Conservation (phyloP, 805 yeast genomes). For the Citeromyces nyonsensis region DNA sequence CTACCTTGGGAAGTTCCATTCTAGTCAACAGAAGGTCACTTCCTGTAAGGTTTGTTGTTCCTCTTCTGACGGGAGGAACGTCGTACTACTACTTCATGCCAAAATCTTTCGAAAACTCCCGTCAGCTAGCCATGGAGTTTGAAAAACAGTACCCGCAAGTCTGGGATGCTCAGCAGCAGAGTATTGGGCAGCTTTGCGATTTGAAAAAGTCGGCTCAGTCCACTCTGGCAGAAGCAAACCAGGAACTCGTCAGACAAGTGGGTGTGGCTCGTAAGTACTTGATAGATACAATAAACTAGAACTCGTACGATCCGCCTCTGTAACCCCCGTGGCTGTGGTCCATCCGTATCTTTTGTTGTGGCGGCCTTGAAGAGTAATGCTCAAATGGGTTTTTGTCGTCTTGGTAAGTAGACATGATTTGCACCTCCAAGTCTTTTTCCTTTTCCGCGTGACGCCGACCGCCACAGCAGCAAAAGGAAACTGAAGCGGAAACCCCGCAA, state of each 20-base stretch:
- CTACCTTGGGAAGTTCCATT: conserved; percentile 41
- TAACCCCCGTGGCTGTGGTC: background rate
- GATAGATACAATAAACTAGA: too few species aligned
- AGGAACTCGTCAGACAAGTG: too few species aligned
- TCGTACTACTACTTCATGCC: conserved; percentile 35
- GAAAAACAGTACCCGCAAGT: conserved; percentile 22
- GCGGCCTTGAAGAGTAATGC: background rate
- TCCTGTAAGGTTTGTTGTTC: conserved; percentile 34
- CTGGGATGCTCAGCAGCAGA: conserved; percentile 8
- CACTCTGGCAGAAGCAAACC: background rate
- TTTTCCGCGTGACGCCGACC: too few species aligned
- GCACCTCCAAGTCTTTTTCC: too few species aligned
- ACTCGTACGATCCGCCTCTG: too few species aligned
- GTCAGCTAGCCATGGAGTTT: conserved; percentile 9
- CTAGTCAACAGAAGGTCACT: conserved; percentile 28
- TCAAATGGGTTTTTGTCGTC: background rate
- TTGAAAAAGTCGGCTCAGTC: background rate
- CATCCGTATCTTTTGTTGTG: background rate
- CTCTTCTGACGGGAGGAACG: conserved; percentile 30
- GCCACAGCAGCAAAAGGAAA: too few species aligned
- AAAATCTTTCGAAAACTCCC: conserved; percentile 20
- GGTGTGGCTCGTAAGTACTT: too few species aligned
- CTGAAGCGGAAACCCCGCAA: too few species aligned
- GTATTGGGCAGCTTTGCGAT: background rate
- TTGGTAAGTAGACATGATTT: too few species aligned